Conservation (phyloP, 345 rosid genomes). For the Salix viminalis region DNA sequence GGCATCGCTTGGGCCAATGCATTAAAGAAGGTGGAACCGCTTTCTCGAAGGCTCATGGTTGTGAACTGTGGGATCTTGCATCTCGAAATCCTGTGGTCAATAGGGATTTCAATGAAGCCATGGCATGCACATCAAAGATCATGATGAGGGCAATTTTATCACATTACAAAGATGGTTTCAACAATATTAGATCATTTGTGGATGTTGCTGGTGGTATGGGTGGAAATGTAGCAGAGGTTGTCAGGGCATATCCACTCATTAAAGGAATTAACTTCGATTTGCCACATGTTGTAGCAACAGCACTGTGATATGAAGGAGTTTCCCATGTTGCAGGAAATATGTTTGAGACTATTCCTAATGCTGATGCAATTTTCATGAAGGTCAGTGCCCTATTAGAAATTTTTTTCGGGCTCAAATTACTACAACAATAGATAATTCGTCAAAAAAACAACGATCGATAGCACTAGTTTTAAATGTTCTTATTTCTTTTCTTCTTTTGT, state of each 20-base stretch:
- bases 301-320: constrained; percentile 25
- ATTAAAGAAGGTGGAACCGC: constrained; percentile 36
- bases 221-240: constrained; percentile 16
- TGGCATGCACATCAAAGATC: constrained; percentile 10
- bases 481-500: not conserved
- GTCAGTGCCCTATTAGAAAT: not conserved
- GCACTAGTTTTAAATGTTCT: no score
- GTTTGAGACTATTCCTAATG: constrained; percentile 29
- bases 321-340: constrained; percentile 35
- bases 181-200: constrained; percentile 14
- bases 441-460: no score
- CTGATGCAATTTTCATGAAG: constrained; percentile 31
- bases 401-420: no score
- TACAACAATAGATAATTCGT: no score
- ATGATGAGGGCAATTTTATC: not conserved
- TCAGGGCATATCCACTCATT: constrained; percentile 28
- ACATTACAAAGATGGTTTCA: constrained; percentile 25
- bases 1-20: constrained; percentile 30
- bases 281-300: constrained; percentile 35
- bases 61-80: constrained; percentile 24
- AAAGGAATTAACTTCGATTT: constrained; percentile 38
- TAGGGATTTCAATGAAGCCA: constrained; percentile 20
- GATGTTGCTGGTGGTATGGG: constrained; percentile 45
- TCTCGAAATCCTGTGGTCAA: constrained; percentile 19
- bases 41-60: constrained; percentile 32